Base-by-base conservation (phyloP, 2,329 filamentous ascomycete species). In the Madurella mycetomatis region DNA sequence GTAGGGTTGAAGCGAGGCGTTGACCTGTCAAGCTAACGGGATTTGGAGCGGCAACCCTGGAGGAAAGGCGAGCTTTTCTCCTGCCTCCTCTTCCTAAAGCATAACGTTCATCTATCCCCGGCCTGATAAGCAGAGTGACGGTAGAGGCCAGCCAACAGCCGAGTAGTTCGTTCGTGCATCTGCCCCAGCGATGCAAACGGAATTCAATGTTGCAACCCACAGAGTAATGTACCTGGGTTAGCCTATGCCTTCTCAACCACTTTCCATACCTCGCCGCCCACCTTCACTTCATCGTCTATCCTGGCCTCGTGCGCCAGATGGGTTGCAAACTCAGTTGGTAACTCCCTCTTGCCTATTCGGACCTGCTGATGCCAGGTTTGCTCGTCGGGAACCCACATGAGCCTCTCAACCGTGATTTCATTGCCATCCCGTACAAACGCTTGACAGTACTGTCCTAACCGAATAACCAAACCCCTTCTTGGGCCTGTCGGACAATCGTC, bases 201-300 rank as follows among this genome's bases (percentile, higher is more conserved):
- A 25, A 3, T 7, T 7, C 3, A 7, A 4, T 25, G 25, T 25
- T 7, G 25, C 25, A 25, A 7, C 25, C 7, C 25, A 7, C 7
- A 7, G 7, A 25, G 25, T 25, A 25, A 25, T 25, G 25, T 7
- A 25, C n/a, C n/a, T n/a, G n/a, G n/a, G 25, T 25, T 7, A 25
- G 25, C 25, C 25, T 58, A 57, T 2, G 54, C 54, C 9, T 66
- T 69, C 8, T 68, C 57, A 19, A 59, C 52, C 13, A 61, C 49
- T 30, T 41, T 54, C 60, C 60, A 62, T 9, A 51, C 40, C 9
- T 40, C 50, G 3, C 56, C 55, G 4, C 31, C 50, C 15, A 39
- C 47, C 9, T 37, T 41, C 2, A 56, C 49, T 37, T 58, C 53
- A 16, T 58, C 56, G 5, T 48, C 59, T 2, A 56, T 8, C 30